Evolutionary conservation across 306 rosid species (phyloP), one percentile per base, ranked within the genome.

Genomic region (Arachis hypogaea): DNA sequence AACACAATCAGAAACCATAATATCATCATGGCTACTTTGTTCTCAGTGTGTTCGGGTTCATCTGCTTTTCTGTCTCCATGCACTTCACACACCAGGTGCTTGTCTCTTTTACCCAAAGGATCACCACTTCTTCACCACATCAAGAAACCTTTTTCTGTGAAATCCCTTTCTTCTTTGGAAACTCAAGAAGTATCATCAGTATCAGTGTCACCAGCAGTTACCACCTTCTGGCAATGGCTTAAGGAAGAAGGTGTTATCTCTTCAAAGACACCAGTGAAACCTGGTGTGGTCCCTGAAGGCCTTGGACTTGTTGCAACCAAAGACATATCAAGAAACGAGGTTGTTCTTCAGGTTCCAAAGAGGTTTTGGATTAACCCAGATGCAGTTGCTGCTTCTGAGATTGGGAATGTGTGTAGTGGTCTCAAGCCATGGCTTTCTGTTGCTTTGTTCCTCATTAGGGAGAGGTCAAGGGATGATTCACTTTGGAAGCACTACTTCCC

Each of bases 351-450:
- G 90, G 93, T 94, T 0, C 98, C 98, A 1, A 91, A 88, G 84
- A 86, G 96, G 76, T 72, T 94, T 0, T 94, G 98, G 98, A 91
- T 94, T 29, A 91, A 91, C 81, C 98, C 97, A 2, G 98, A 91
- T 73, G 89, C 96, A 3, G 97, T 94, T 12, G 87, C 91, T 4
- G 88, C 87, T 55, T 91, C 98, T 3, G 97, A 91, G 71, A 88
- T 94, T 71, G 97, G 97, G 42, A 82, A 73, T 38, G 84, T 84
- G 22, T 94, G 97, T 40, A 76, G 82, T 67, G 96, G 87, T 1
- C 80, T 94, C 90, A 91, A 89, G 82, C 97, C 96, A 9, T 94
- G 98, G 98, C 57, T 91, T 38, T 60, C 89, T 62, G 98, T 94
- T 77, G 96, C 96, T 45, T 78, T 94, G 71, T 94, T 88, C 75